These are phyloP conservation scores for Vanilla planifolia DNA, from an alignment of 106 monocot species.

Conservation along the genomic window DNA sequence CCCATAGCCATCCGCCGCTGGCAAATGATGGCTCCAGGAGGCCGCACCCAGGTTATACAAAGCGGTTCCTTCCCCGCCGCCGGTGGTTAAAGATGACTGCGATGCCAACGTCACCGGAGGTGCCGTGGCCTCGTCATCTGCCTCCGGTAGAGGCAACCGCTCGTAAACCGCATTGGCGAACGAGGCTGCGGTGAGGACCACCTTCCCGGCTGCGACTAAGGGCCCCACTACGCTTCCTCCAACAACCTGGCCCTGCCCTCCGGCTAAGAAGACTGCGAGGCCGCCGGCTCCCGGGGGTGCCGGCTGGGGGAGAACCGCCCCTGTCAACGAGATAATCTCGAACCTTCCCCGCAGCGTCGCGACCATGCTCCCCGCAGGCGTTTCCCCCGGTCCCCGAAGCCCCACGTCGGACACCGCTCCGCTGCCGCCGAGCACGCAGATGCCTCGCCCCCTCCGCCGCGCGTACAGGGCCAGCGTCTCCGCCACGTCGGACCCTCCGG, in stretches of 20 bases:
- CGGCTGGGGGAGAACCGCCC: conserved; percentile 19
- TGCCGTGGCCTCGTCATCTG: background rate
- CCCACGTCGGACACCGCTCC: conserved; percentile 22
- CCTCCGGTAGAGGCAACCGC: background rate
- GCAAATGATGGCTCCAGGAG: too few species aligned
- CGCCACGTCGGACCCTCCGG: conserved; percentile 15
- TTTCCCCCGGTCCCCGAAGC: conserved; percentile 12
- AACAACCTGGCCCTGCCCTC: conserved; percentile 25
- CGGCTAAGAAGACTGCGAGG: conserved; percentile 19
- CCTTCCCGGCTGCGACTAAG: conserved; percentile 5
- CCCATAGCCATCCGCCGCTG: too few species aligned
- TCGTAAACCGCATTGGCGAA: background rate
- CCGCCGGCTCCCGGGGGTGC: conserved; percentile 3
- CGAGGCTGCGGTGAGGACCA: conserved; percentile 1
- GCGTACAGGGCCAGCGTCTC: conserved; percentile 16
- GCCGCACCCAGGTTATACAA: too few species aligned
- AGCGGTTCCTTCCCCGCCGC: too few species aligned
- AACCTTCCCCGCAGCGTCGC: background rate
- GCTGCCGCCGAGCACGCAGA: conserved; percentile 17
- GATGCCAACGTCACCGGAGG: too few species aligned
- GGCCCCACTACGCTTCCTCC: conserved; percentile 3
- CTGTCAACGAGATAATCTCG: conserved; percentile 23
- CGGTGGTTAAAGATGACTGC: too few species aligned
- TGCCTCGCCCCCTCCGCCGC: conserved; percentile 11
- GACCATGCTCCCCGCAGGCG: background rate